phyloP scores from a whole-genome alignment of 768 basidiomycete genomes.

The Auricularia cornea region DNA sequence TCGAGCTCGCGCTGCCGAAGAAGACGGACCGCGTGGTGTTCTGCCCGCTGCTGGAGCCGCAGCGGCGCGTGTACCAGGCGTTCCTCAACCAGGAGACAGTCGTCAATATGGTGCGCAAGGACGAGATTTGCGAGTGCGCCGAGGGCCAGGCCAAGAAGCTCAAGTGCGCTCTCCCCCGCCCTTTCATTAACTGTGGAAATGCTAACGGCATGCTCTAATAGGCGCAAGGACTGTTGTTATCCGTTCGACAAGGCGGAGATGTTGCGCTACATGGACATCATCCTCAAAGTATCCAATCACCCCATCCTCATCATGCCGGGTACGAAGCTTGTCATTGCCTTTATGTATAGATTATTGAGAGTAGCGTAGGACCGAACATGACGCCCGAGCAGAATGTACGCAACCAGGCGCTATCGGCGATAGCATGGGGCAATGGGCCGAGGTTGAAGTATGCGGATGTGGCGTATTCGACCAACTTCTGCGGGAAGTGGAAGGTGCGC shows the following conservation, averaged over 20 bases:
- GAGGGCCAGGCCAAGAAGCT: constrained; percentile 27
- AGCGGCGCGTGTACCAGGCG: constrained; percentile 65
- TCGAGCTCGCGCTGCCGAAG: constrained; percentile 54
- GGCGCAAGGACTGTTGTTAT: constrained; percentile 53
- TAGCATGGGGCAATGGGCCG: constrained; percentile 52
- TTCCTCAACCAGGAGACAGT: constrained; percentile 58
- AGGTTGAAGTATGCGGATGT: constrained; percentile 55
- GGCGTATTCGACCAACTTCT: constrained; percentile 55
- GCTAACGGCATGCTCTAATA: constrained; percentile 11
- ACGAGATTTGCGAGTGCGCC: constrained; percentile 67
- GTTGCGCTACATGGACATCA: constrained; percentile 70
- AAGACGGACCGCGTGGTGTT: constrained; percentile 92
- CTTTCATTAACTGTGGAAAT: not conserved
- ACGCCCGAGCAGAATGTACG: constrained; percentile 52
- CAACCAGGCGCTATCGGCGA: constrained; percentile 52
- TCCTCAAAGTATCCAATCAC: constrained; percentile 86
- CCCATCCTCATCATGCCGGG: constrained; percentile 79
- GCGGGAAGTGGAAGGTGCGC: constrained; percentile 79
- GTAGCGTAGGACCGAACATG: constrained; percentile 31
- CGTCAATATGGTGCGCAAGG: constrained; percentile 61
- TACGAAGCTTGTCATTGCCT: constrained; percentile 19
- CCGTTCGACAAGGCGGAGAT: constrained; percentile 40
- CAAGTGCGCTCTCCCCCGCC: constrained; percentile 48
- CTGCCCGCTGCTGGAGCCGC: constrained; percentile 71
- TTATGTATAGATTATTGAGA: not conserved